Evolutionary conservation across 345 rosid species (phyloP), one percentile per base, ranked within the genome.

Genomic region (Orychophragmus violaceus): DNA sequence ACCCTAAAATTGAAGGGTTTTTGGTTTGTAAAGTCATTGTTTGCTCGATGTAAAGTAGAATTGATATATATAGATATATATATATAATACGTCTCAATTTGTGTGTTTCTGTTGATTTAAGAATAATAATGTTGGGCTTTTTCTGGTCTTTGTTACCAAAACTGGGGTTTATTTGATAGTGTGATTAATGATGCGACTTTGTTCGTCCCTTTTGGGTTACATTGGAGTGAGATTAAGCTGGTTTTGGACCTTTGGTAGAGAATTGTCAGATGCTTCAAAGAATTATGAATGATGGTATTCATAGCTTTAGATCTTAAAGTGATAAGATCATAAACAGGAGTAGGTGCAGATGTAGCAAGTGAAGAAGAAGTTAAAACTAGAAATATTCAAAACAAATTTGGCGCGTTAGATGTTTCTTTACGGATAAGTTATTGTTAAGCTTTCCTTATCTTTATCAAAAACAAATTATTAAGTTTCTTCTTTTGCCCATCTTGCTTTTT

Each of bases 381-480:
- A 59, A 9, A 49, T 59, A 69, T 69, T 59, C 28, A 49, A n/a
- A 50, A 37, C 52, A 50, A 52, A 41, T 52, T 52, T 14, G 52
- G 54, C 62, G 74, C 68, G 29, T 48, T 24, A 39, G 48, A 23
- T 45, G 51, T 54, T 63, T 71, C 75, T 55, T 63, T 71, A 63
- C 27, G 48, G 58, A 71, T 36, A 63, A 55, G 59, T 63, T 63
- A 52, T 19, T 30, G 3, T 30, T 49, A 22, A 35, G 66, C 22
- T 50, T 29, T 69, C 17, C 0, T 61, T 29, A 2, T 48, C 35
- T 58, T 14, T 68, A 9, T n/a, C 0, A 16, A 13, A 52, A 42
- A 23, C 16, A 56, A 49, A 3, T 35, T 37, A 25, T 23, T 8
- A 17, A 49, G 27, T 50, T 13, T 37, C 62, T 51, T 71, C 74